Base-by-base conservation (phyloP, 2,329 filamentous ascomycete genomes). In the Penicillium sp. region DNA sequence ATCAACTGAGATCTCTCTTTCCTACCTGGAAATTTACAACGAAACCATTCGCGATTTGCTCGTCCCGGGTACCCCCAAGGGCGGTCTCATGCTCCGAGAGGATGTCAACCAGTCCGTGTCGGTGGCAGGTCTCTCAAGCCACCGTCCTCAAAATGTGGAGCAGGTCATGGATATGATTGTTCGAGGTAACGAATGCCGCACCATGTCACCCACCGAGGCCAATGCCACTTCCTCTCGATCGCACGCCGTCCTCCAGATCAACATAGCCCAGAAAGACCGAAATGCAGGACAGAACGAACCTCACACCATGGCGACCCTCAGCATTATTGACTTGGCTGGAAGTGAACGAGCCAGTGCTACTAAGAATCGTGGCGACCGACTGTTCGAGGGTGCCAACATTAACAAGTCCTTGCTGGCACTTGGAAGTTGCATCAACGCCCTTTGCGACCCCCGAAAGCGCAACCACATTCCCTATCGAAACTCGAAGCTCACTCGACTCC, bases 101-200 rank as follows among this genome's bases (percentile, higher is more conserved):
- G 95, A 99, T 80, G 90, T 91, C 60, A 93, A 98, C 71, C 92
- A 97, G 75, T 87, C 91, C 11, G 95, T 99, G 7, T 95, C 92
- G 0, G 95, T 99, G 1, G 85, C 92, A 4, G 95, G 94, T 0
- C 83, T 99, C 48, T 95, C 93, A 2, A 97, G 93, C 71, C 93
- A 97, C 74, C 90, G 91, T 66, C 95, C 95, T 2, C 89, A 89
- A 69, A 92, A 94, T 73, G 95, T 98, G 14, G 87, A 96, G 73
- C 89, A 99, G 78, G 95, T 99, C 71, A 99, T 99, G 95, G 94
- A 99, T 72, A 97, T 99, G 86, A 97, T 99, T 73, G 90, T 99
- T 58, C 87, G 89, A 74, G 95, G 95, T 65, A 99, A 99, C 77
- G 91, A 96, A 69, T 92, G 90, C 77, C 89, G 95, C 48, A 99